A percentile compares a stretch with the other conserved stretches of the same genome.
These are phyloP conservation scores for Cercospora sp. DNA, from an alignment of 2,329 filamentous ascomycete genomes.

Conservation along the genomic window DNA sequence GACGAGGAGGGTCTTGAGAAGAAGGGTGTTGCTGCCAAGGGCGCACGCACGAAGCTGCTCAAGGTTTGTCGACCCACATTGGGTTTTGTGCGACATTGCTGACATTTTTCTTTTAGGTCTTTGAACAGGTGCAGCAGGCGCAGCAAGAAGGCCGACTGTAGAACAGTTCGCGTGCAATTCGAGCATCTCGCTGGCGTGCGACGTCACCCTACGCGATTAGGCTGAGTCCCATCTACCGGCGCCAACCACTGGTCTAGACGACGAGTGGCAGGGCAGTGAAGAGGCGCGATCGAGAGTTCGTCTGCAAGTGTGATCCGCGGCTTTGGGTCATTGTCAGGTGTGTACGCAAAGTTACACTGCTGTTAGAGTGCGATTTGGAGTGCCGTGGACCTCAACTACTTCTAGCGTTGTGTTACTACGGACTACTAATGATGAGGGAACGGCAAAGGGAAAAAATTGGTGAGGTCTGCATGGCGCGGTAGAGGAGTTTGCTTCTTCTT, in stretches of 20 bases:
- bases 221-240: background rate
- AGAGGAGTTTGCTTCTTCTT: background rate
- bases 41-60: slow-evolving; percentile 93
- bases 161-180: background rate
- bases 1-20: slow-evolving; percentile 92
- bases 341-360: background rate
- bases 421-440: slow-evolving; percentile 12
- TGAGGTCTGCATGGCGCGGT: slow-evolving; percentile 5
- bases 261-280: background rate
- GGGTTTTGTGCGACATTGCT: slow-evolving; percentile 25
- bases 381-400: background rate
- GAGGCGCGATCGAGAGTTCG: background rate
- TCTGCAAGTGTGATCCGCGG: background rate
- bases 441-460: background rate
- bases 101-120: slow-evolving; percentile 59
- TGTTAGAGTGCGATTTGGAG: background rate
- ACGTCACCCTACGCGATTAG: background rate
- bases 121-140: slow-evolving; percentile 83
- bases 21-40: slow-evolving; percentile 89
- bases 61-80: slow-evolving; percentile 61
- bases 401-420: slow-evolving; percentile 9
- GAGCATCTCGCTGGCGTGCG: background rate
- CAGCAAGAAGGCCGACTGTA: slow-evolving; percentile 44
- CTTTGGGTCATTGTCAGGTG: background rate
- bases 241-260: background rate